Conservation (phyloP, 805 yeast species). For the Ogataea degrootiae region DNA sequence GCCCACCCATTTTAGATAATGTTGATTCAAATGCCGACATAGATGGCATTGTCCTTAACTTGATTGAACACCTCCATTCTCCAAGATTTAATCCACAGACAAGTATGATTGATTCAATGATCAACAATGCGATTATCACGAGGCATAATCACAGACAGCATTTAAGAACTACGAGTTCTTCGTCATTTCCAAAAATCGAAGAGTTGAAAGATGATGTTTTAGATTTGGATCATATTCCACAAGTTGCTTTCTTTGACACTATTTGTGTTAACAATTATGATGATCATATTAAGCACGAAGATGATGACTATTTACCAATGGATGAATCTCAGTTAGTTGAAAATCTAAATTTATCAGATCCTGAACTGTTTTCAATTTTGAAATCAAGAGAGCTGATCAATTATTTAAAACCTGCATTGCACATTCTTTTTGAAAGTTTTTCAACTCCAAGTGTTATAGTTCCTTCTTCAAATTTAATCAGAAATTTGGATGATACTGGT, state of each 20-base stretch:
- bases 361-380: conserved; percentile 21
- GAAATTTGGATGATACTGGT: conserved; percentile 38
- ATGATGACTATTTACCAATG: conserved; percentile 24
- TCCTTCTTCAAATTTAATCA: conserved; percentile 24
- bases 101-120: conserved; percentile 4
- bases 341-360: conserved; percentile 23
- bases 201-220: not conserved
- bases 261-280: too few species aligned
- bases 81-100: conserved; percentile 6
- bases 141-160: not conserved
- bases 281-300: not conserved
- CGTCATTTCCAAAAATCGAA: not conserved
- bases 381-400: conserved; percentile 17
- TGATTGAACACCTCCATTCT: conserved; percentile 8
- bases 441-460: conserved; percentile 11
- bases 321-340: conserved; percentile 34
- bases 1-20: too few species aligned
- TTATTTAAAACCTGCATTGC: conserved; percentile 25
- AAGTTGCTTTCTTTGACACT: too few species aligned
- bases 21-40: not conserved
- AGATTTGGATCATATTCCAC: not conserved
- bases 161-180: not conserved
- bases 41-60: not conserved
- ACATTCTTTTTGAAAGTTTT: conserved; percentile 18
- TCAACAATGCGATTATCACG: conserved; percentile 5